A percentile compares a stretch with the other conserved stretches of the same genome.
Conservation (phyloP, 1,284 basidiomycete species). For the Chalciporus piperatoides region DNA sequence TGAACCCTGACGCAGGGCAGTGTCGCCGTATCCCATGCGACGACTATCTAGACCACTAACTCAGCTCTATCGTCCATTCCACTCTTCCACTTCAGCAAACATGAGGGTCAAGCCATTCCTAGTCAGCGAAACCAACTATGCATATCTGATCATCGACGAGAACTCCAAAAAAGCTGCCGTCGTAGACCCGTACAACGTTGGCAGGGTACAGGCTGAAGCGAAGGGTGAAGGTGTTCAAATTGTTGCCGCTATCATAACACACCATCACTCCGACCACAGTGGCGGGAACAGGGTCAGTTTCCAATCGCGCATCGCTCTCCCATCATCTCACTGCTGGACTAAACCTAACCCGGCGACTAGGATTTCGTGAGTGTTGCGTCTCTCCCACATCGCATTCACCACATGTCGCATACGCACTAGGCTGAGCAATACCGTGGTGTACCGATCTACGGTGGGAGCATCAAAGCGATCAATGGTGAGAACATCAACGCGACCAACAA, state of each 20-base stretch:
- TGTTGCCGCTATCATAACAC: constrained; percentile 78
- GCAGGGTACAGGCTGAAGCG: constrained; percentile 69
- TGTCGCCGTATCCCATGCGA: too few species aligned
- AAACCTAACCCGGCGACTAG: constrained; percentile 30
- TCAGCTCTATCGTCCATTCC: constrained; percentile 21
- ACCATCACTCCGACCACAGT: constrained; percentile 89
- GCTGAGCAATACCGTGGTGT: constrained; percentile 58
- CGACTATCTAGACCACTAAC: neutral
- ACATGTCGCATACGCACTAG: constrained; percentile 36
- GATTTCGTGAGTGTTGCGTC: constrained; percentile 47
- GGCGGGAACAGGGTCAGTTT: constrained; percentile 74
- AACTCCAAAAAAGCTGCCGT: constrained; percentile 67
- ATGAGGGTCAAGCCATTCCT: constrained; percentile 79
- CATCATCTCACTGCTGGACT: constrained; percentile 5
- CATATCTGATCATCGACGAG: constrained; percentile 82
- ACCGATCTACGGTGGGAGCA: constrained; percentile 84
- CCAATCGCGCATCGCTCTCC: constrained; percentile 5
- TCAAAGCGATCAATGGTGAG: constrained; percentile 38
- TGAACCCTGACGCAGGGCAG: neutral
- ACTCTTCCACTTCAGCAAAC: constrained; percentile 23
- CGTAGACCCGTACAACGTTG: constrained; percentile 81
- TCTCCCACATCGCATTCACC: neutral
- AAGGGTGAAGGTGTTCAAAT: constrained; percentile 66
- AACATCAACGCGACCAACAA: constrained; percentile 35
- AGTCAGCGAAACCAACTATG: constrained; percentile 84